Evolutionary conservation across 139 green algal species (phyloP).

Genomic region (Nannochloris sp.): DNA sequence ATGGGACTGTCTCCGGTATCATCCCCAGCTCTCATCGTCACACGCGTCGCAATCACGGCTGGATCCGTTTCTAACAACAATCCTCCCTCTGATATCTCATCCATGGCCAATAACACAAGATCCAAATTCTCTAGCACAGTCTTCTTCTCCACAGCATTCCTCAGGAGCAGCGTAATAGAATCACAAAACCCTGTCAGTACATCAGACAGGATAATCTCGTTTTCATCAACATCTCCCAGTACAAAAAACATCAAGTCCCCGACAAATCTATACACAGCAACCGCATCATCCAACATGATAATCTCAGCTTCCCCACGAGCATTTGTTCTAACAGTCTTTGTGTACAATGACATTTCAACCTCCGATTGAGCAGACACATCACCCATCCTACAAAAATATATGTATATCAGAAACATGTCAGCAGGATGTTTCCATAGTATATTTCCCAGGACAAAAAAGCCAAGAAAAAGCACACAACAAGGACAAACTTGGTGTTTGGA

Average conservation of each 20-base stretch:
- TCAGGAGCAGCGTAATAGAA: slow-evolving; percentile 68
- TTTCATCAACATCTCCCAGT: slow-evolving; percentile 83
- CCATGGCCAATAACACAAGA: slow-evolving; percentile 89
- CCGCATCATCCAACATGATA: slow-evolving; percentile 89
- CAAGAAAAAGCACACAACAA: neutral
- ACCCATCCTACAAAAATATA: neutral
- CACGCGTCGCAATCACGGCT: slow-evolving; percentile 72
- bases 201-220: slow-evolving; percentile 86
- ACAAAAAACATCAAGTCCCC: slow-evolving; percentile 97
- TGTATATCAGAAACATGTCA: neutral
- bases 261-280: slow-evolving; percentile 94
- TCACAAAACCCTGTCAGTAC: slow-evolving; percentile 88
- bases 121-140: slow-evolving; percentile 98
- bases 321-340: slow-evolving; percentile 85
- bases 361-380: slow-evolving; percentile 54
- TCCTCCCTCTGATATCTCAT: slow-evolving; percentile 94
- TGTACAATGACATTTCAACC: slow-evolving; percentile 90
- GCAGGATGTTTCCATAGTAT: neutral
- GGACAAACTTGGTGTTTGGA: too few relatives aligned
- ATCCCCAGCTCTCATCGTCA: slow-evolving; percentile 86
- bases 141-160: slow-evolving; percentile 95
- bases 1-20: slow-evolving; percentile 52
- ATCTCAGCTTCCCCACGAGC: slow-evolving; percentile 93
- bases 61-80: slow-evolving; percentile 95
- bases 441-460: too few relatives aligned